Conservation (phyloP, 805 yeast genomes). For the Candida nemodendra region DNA sequence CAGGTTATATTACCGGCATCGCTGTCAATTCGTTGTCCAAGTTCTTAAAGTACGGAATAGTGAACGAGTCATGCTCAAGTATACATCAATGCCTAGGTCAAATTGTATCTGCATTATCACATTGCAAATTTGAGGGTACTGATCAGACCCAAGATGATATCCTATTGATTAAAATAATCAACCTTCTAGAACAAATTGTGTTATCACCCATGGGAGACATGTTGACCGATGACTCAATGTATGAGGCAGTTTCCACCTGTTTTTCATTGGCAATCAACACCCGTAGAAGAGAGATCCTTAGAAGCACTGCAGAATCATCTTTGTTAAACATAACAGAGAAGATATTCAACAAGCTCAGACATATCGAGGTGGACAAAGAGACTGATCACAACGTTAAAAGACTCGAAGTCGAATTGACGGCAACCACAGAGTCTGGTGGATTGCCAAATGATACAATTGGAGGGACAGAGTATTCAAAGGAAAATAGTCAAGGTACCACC, state of each 20-base stretch:
- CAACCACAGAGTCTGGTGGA: constrained; percentile 25
- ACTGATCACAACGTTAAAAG: constrained; percentile 32
- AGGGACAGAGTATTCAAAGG: constrained; percentile 33
- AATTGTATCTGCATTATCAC: constrained; percentile 74
- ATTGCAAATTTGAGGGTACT: constrained; percentile 93
- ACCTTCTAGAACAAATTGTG: constrained; percentile 66
- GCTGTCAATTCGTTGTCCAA: constrained; percentile 76
- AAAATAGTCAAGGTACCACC: background rate
- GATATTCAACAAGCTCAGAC: constrained; percentile 60
- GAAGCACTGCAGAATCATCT: constrained; percentile 86
- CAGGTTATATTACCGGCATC: constrained; percentile 81
- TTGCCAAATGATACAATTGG: constrained; percentile 63
- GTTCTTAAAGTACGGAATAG: constrained; percentile 66
- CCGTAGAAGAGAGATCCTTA: constrained; percentile 82
- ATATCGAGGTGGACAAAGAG: constrained; percentile 40
- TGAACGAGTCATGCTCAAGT: constrained; percentile 54
- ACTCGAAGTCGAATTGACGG: constrained; percentile 23
- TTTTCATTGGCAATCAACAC: constrained; percentile 90
- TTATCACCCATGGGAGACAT: constrained; percentile 60
- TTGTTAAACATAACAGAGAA: constrained; percentile 66
- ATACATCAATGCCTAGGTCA: constrained; percentile 60
- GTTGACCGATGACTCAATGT: constrained; percentile 78
- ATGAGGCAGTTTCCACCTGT: constrained; percentile 89
- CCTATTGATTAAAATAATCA: constrained; percentile 77
- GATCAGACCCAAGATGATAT: constrained; percentile 93